These are phyloP conservation scores for Backusella liffmaniae DNA, from an alignment of 192 early-diverging fungal genomes.

Conservation along the genomic window DNA sequence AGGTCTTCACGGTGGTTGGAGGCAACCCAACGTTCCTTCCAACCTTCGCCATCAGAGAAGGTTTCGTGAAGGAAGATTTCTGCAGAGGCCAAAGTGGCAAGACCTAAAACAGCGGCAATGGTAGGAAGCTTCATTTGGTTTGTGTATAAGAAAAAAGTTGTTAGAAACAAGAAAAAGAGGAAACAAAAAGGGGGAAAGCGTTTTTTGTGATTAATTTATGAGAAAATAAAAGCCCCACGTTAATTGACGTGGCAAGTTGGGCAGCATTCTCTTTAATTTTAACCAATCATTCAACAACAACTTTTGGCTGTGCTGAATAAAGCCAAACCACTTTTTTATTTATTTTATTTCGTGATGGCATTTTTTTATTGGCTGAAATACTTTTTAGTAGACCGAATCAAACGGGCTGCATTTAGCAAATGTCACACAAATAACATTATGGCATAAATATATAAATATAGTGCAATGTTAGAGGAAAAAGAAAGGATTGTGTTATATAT, in stretches of 20 bases:
- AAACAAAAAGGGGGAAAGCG: neutral
- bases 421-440: neutral
- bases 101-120: constrained; percentile 38
- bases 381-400: neutral
- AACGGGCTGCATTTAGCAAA: neutral
- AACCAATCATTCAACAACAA: constrained; percentile 2
- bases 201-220: neutral
- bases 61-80: constrained; percentile 88
- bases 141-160: constrained; percentile 15
- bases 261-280: neutral
- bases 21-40: constrained; percentile 72
- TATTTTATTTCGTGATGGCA: constrained; percentile 8
- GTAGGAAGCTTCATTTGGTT: constrained; percentile 39
- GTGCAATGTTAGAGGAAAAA: neutral
- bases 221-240: constrained; percentile 12
- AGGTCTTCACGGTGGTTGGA: constrained; percentile 66
- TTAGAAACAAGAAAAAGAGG: constrained; percentile 10
- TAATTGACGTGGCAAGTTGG: constrained; percentile 15
- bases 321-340: neutral
- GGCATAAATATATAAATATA: neutral
- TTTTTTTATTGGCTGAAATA: constrained; percentile 14
- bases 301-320: neutral
- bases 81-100: constrained; percentile 41
- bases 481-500: neutral
- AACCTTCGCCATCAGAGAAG: constrained; percentile 60